Conservation (phyloP, 345 rosid genomes). For the Anastatica hierochuntica region DNA sequence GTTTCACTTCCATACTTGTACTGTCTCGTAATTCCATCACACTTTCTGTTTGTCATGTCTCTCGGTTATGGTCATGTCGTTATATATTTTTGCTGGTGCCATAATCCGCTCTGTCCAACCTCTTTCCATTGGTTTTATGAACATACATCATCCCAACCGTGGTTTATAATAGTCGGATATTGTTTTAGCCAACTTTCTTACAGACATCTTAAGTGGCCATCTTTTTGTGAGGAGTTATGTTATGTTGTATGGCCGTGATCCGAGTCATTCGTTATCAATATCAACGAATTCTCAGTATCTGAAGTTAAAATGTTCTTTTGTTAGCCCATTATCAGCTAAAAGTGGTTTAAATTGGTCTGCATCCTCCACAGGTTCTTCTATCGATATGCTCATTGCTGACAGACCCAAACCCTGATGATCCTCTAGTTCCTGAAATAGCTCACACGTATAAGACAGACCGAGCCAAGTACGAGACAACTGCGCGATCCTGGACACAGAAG, state of each 20-base stretch:
- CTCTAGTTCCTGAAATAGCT: slow-evolving; percentile 62
- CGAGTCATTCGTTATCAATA: too few species aligned
- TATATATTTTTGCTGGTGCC: background rate
- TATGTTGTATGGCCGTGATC: too few species aligned
- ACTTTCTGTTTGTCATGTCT: background rate
- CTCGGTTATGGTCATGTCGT: background rate
- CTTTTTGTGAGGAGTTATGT: too few species aligned
- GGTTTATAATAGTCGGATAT: too few species aligned
- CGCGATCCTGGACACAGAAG: slow-evolving; percentile 65
- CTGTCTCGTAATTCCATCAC: background rate
- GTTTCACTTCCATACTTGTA: background rate
- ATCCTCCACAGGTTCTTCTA: slow-evolving; percentile 41
- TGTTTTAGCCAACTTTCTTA: too few species aligned
- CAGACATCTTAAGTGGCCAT: too few species aligned
- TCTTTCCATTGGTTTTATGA: too few species aligned
- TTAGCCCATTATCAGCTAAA: background rate
- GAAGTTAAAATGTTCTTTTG: background rate
- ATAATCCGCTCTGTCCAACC: background rate
- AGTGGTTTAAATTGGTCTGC: background rate
- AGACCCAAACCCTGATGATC: slow-evolving; percentile 68
- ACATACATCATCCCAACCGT: too few species aligned
- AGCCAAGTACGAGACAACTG: slow-evolving; percentile 54
- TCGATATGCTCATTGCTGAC: slow-evolving; percentile 65
- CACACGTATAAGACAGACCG: slow-evolving; percentile 59
- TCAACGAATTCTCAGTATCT: too few species aligned